Conservation (phyloP, 441 rosid species). For the Adansonia rubrostipa region DNA sequence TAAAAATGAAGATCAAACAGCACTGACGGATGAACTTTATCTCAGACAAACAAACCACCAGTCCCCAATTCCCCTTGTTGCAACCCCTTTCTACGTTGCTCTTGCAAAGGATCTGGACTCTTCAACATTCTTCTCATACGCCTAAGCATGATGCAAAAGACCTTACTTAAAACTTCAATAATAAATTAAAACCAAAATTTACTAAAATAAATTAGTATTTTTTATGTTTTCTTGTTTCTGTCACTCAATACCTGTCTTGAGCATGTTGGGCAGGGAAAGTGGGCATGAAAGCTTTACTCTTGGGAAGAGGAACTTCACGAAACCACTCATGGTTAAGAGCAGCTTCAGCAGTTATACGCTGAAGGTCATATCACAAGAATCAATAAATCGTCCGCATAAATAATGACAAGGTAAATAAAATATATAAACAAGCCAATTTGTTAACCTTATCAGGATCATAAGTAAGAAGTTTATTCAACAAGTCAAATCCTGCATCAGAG, state of each 20-base stretch:
- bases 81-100: constrained; percentile 86
- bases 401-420: constrained; percentile 17
- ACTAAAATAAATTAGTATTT: not conserved
- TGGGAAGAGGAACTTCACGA: constrained; percentile 95
- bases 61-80: constrained; percentile 77
- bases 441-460: constrained; percentile 97
- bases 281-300: constrained; percentile 99
- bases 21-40: constrained; percentile 30
- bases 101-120: constrained; percentile 99
- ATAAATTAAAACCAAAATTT: constrained; percentile 21
- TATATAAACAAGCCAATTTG: not conserved
- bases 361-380: constrained; percentile 32
- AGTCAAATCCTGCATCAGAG: constrained; percentile 97
- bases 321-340: constrained; percentile 99
- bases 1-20: constrained; percentile 38
- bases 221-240: constrained; percentile 23
- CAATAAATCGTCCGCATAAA: constrained; percentile 20
- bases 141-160: constrained; percentile 45
- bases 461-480: constrained; percentile 87
- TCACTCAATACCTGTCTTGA: constrained; percentile 81
- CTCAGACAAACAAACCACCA: constrained; percentile 91
- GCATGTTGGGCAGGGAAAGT: constrained; percentile 99
- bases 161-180: not conserved
- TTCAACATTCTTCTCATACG: constrained; percentile 79
- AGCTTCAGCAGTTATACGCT: constrained; percentile 91